These are phyloP conservation scores for Cutaneotrichosporon arboriforme DNA, from an alignment of 1,284 basidiomycete genomes.

Conservation along the genomic window DNA sequence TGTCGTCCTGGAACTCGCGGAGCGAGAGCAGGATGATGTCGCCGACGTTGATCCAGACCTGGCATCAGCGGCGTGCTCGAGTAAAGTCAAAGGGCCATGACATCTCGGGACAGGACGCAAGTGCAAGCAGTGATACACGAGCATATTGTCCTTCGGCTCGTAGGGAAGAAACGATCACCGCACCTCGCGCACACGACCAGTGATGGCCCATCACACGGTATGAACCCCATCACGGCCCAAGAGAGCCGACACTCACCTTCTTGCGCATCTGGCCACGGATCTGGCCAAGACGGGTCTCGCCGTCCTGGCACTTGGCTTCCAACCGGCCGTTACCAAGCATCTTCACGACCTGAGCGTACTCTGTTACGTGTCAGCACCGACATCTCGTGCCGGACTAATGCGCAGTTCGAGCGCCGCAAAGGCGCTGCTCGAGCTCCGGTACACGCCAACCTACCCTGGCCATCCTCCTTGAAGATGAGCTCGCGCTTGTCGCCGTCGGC, in stretches of 20 bases:
- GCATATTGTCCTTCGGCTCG: too few relatives aligned
- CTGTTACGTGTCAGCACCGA: too few relatives aligned
- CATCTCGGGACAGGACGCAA: too few relatives aligned
- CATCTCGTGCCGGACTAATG: too few relatives aligned
- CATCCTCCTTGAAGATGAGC: slow-evolving; percentile 97
- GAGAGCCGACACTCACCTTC: slow-evolving; percentile 60
- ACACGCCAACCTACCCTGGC: slow-evolving; percentile 59
- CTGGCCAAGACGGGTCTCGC: slow-evolving; percentile 94
- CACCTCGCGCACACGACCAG: too few relatives aligned
- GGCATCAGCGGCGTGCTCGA: background rate
- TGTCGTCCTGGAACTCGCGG: slow-evolving; percentile 98
- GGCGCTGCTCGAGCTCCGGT: too few relatives aligned
- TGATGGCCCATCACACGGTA: too few relatives aligned
- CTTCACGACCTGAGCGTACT: slow-evolving; percentile 97
- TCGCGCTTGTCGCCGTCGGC: slow-evolving; percentile 98
- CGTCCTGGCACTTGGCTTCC: slow-evolving; percentile 97
- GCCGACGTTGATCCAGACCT: slow-evolving; percentile 99
- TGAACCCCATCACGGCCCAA: too few relatives aligned
- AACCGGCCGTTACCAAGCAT: slow-evolving; percentile 98
- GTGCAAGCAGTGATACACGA: too few relatives aligned
- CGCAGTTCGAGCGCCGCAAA: too few relatives aligned
- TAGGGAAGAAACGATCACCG: too few relatives aligned
- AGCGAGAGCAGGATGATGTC: slow-evolving; percentile 95
- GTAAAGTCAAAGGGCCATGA: too few relatives aligned
- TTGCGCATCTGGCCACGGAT: slow-evolving; percentile 99